Percentiles rank a stretch among this genome's conserved stretches.
Evolutionary conservation across 768 basidiomycete species (phyloP).

Genomic region (Dioszegia aurantiaca): DNA sequence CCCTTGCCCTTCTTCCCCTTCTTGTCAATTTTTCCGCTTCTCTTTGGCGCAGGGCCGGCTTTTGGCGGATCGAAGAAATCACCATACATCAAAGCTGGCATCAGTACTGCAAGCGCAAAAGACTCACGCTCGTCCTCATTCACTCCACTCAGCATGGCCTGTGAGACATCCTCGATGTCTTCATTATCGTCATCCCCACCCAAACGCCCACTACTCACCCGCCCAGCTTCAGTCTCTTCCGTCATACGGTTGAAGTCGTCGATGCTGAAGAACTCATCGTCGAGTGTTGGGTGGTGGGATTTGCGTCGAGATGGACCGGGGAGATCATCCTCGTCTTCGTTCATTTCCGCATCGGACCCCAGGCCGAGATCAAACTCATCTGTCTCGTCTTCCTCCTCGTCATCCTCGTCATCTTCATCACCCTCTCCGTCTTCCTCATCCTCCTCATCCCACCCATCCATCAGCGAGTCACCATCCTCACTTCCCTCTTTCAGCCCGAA

Average conservation of each 20-base stretch:
- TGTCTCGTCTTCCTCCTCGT: conserved; percentile 32
- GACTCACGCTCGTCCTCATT: conserved; percentile 44
- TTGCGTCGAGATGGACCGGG: conserved; percentile 32
- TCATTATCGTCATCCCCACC: conserved; percentile 52
- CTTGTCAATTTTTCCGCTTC: conserved; percentile 27
- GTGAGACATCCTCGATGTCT: conserved; percentile 45
- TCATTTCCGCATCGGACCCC: conserved; percentile 42
- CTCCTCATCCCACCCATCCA: conserved; percentile 17
- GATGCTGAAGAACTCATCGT: conserved; percentile 89
- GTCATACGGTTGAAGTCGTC: conserved; percentile 82
- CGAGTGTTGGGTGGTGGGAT: conserved; percentile 58
- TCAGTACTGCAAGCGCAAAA: conserved; percentile 6
- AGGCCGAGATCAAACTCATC: conserved; percentile 25
- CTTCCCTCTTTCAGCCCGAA: conserved; percentile 8
- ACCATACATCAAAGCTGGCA: conserved; percentile 48
- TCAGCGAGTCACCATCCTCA: conserved; percentile 5
- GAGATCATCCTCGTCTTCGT: conserved; percentile 47
- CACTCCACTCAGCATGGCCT: conserved; percentile 37
- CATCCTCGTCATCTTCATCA: conserved; percentile 45
- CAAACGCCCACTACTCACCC: conserved; percentile 63
- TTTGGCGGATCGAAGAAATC: conserved; percentile 53
- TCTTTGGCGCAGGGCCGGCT: conserved; percentile 17
- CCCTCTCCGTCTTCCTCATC: conserved; percentile 23
- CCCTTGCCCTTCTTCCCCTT: conserved; percentile 33
- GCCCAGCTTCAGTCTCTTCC: conserved; percentile 69